These are phyloP conservation scores for Blastobotrys proliferans DNA, from an alignment of 1,139 yeast genomes.

Conservation along the genomic window DNA sequence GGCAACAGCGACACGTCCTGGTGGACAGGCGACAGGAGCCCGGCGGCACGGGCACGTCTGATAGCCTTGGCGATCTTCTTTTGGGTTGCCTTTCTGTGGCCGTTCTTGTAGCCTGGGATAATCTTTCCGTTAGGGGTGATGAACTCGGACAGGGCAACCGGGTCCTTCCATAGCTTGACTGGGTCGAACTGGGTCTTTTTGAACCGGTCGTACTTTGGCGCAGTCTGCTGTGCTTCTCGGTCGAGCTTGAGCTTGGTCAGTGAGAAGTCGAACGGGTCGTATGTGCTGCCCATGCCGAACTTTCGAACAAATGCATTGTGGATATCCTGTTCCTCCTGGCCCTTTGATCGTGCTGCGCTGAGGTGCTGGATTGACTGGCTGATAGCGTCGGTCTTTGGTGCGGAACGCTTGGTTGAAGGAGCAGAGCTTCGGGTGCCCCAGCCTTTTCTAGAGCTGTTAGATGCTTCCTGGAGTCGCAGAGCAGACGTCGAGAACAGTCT, in stretches of 20 bases:
- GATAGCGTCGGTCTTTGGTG: background rate
- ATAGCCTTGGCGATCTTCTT: constrained; percentile 59
- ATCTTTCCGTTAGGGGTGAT: constrained; percentile 63
- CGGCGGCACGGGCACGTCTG: constrained; percentile 64
- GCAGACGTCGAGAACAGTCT: background rate
- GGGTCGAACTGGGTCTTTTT: constrained; percentile 28
- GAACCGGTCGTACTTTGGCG: constrained; percentile 23
- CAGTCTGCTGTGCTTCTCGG: constrained; percentile 25
- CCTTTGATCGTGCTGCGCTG: background rate
- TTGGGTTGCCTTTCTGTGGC: constrained; percentile 56
- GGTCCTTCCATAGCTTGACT: constrained; percentile 35
- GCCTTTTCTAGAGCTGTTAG: background rate
- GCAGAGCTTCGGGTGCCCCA: background rate
- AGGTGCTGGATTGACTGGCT: constrained; percentile 4
- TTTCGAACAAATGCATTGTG: constrained; percentile 26
- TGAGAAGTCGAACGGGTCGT: constrained; percentile 33
- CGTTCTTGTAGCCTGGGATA: constrained; percentile 54
- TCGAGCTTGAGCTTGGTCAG: constrained; percentile 25
- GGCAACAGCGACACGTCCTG: constrained; percentile 26
- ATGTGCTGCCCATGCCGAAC: constrained; percentile 26
- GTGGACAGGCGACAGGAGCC: constrained; percentile 61
- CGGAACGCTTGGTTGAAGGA: background rate
- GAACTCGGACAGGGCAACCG: constrained; percentile 55
- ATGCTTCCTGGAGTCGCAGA: too few species aligned
- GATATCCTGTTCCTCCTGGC: constrained; percentile 17